Evolutionary conservation across 306 rosid species (phyloP), one percentile per base, ranked within the genome.

Genomic region (Lathyrus tuberosus): DNA sequence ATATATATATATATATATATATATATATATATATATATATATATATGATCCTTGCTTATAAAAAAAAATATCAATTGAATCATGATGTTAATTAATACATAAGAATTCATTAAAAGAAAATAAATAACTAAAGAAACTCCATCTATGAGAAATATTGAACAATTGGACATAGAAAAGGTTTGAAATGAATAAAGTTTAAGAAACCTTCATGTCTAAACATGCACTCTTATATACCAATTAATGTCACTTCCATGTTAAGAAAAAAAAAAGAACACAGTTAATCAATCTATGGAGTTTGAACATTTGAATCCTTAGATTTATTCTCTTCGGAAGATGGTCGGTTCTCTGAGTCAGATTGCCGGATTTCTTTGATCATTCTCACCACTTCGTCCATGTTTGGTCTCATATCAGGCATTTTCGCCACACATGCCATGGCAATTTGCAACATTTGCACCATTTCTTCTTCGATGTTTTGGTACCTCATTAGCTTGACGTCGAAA

Each of bases 391-490:
- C 88, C 96, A 89, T 92, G 85, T 46, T 82, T 10, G 98, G 98
- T 43, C 98, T 76, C 92, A 82, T 80, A 74, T 92, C 98, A 1
- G 98, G 96, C 78, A 88, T 72, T 85, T 85, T 92, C 8, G 88
- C 86, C 51, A 92, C 98, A 61, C 98, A 92, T 1, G 98, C 81
- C 98, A 92, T 92, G 72, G 88, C 98, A 63, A 92, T 89, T 72
- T 92, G 98, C 85, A 92, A 82, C 98, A 92, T 88, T 71, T 92
- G 98, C 71, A 92, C 98, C 98, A 92, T 87, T 72, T 92, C 98
- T 78, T 92, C 98, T 73, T 92, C 98, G 5, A 89, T 89, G 79
- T 92, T 89, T 81, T 83, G 92, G 87, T 83, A 89, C 76, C 88
- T 82, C 98, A 92, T 92, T 63, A 92, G 86, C 78, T 92, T 96